Conservation (phyloP, 2,329 filamentous ascomycete species). For the Alternaria postmessia region DNA sequence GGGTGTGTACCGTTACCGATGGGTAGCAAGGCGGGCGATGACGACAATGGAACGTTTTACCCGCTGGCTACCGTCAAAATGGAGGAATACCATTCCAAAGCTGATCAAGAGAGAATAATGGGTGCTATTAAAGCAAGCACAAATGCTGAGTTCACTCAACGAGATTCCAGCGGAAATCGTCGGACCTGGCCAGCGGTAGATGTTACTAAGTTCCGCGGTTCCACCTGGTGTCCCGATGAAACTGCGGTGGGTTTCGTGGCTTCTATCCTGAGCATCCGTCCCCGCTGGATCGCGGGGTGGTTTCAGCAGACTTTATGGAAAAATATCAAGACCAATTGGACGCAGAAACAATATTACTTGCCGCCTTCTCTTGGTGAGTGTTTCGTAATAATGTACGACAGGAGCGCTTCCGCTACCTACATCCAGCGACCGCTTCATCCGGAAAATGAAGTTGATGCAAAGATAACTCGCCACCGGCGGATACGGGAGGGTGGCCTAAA, state of each 20-base stretch:
- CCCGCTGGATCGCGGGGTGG: background rate
- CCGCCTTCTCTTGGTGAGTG: background rate
- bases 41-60: accelerated
- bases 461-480: background rate
- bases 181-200: background rate
- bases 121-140: background rate
- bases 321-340: background rate
- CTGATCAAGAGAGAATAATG: background rate
- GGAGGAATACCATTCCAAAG: background rate
- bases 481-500: background rate
- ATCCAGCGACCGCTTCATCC: background rate
- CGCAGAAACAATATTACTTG: background rate
- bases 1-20: slow-evolving; percentile 16
- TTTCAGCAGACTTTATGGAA: background rate
- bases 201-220: background rate
- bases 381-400: background rate
- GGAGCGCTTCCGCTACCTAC: background rate
- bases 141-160: background rate
- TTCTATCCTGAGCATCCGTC: background rate
- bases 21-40: background rate
- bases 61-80: background rate
- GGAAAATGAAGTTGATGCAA: background rate
- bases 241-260: background rate
- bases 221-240: background rate
- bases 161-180: background rate